Base-by-base conservation (phyloP, 257 asterid species). In the Handroanthus guayacan region DNA sequence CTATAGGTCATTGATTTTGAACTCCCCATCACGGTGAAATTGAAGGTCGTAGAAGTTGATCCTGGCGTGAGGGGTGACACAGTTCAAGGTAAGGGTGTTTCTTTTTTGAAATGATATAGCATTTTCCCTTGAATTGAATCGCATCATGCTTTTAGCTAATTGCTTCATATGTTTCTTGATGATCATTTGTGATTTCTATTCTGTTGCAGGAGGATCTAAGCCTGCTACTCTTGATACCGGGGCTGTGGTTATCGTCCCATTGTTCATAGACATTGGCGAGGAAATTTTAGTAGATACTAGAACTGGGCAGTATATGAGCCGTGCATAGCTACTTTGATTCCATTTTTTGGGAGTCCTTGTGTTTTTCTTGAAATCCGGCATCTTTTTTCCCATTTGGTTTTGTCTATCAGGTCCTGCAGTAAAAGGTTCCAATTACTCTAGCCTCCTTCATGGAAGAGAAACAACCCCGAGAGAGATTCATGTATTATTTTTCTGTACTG, bases 51-150 rank as follows among this genome's bases (percentile, higher is more conserved):
- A 74, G 93, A 90, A 57, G 98, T 81, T 72, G 97, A 93, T 84
- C 99, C 99, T 45, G 99, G 99, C 43, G n/a, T 95, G 54, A 91
- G 62, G 86, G 98, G 99, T 38, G 99, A 95, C 92, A 95, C 99
- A 0, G 99, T 93, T 56, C 99, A 93, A 95, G 99, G 99, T 95
- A 82, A 39, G 0, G n/a, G 34, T 16, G 67, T 69, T 39, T 36
- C 38, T 6, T 69, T 52, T 62, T 16, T 51, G 2, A 3, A 7
- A 39, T n/a, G 69, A 17, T 38, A 41, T 50, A 18, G 36, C 4
- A 34, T 44, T 50, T 36, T 31, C 39, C 62, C 48, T 18, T 56
- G 5, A 38, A 43, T 52, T 17, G 48, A 36, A 37, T 11, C 55
- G 10, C 14, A 1, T 34, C 51, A 37, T 66, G 44, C 34, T 66